phyloP scores from a whole-genome alignment of 1,284 basidiomycete genomes.

The Malassezia restricta region DNA sequence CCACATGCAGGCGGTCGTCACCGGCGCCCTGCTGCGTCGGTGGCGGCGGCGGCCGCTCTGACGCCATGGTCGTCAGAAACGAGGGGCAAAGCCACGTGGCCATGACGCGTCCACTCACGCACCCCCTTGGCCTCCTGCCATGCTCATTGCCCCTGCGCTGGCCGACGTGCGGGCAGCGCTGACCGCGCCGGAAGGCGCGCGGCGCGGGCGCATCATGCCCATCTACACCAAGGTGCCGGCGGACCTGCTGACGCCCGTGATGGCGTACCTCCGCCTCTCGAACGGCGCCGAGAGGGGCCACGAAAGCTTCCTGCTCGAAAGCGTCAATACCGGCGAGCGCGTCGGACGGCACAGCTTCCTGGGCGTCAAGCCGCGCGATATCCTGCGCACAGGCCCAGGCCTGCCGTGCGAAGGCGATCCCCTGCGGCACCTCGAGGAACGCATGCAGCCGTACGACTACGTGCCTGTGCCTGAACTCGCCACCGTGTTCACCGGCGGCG shows the following conservation, averaged over 20 bases:
- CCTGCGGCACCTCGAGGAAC: conserved; percentile 67
- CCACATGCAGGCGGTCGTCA: conserved; percentile 1
- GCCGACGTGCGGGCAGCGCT: conserved; percentile 34
- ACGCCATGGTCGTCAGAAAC: conserved; percentile 1
- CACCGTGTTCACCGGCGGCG: conserved; percentile 83
- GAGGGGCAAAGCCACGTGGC: not conserved
- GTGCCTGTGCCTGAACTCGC: conserved; percentile 78
- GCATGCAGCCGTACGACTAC: conserved; percentile 75
- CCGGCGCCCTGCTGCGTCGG: conserved; percentile 20
- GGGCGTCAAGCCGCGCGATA: conserved; percentile 87
- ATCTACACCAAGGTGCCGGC: conserved; percentile 85
- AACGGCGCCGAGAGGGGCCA: conserved; percentile 62
- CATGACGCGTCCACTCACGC: not conserved
- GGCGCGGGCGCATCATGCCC: conserved; percentile 72
- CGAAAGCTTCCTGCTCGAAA: conserved; percentile 48
- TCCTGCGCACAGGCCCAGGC: conserved; percentile 73
- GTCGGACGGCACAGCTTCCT: conserved; percentile 90
- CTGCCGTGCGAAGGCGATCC: conserved; percentile 79
- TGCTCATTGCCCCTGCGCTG: conserved; percentile 20
- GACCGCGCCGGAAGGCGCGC: conserved; percentile 1
- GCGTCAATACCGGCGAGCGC: conserved; percentile 72
- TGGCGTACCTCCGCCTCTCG: conserved; percentile 85
- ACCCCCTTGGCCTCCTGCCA: not conserved
- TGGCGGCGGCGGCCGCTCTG: conserved; percentile 26
- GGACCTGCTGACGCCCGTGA: conserved; percentile 90